Evolutionary conservation across 108 stramenopile species (phyloP).

Genomic region (Chaetoceros tenuissimus): DNA sequence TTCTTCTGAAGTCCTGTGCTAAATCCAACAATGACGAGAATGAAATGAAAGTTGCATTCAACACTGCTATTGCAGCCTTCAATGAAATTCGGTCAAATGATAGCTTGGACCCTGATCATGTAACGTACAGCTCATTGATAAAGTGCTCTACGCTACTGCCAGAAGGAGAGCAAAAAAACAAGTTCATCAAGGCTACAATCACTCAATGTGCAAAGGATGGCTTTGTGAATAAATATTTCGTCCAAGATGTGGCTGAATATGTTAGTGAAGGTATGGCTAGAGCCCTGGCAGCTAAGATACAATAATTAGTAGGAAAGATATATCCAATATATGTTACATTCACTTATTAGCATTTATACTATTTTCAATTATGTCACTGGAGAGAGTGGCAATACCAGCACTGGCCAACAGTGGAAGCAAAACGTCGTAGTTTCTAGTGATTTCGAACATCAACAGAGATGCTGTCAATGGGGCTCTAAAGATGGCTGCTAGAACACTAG

Average conservation of each 20-base stretch:
- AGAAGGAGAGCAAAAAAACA: constrained; percentile 22
- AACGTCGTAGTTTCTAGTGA: constrained; percentile 88
- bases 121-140: constrained; percentile 37
- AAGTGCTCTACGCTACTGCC: constrained; percentile 31
- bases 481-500: constrained; percentile 70
- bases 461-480: constrained; percentile 89
- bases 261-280: no score
- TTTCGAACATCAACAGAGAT: constrained; percentile 76
- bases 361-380: constrained; percentile 38
- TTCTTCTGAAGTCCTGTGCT: constrained; percentile 41
- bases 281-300: no score
- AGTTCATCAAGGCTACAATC: constrained; percentile 22
- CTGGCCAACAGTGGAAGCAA: constrained; percentile 73
- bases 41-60: constrained; percentile 22
- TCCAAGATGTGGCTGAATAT: no score
- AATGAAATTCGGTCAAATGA: constrained; percentile 14
- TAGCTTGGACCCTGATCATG: constrained; percentile 26
- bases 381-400: constrained; percentile 52
- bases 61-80: constrained; percentile 26
- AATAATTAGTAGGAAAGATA: no score
- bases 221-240: no score
- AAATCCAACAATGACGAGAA: constrained; percentile 11
- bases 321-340: no score
- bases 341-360: no score
- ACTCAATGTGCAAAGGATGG: no score